A percentile compares a stretch with the other conserved stretches of the same genome.
Conservation (phyloP, 2,329 filamentous ascomycete genomes). For the Tolypocladium paradoxum region DNA sequence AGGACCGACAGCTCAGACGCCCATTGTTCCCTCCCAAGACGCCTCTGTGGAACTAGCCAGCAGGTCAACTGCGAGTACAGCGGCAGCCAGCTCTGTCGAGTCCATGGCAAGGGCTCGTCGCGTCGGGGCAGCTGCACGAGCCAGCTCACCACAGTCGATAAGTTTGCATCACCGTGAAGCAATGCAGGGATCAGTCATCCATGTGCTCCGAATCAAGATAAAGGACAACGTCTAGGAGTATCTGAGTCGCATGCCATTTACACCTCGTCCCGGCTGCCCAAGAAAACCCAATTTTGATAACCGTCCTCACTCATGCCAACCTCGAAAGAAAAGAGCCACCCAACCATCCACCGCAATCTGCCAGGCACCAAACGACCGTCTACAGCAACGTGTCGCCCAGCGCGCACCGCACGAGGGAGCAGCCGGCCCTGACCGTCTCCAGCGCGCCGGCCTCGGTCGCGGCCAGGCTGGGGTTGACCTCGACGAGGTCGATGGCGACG, state of each 20-base stretch:
- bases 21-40: background rate
- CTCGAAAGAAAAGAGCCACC: background rate
- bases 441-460: conserved; percentile 54
- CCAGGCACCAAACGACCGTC: background rate
- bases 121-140: background rate
- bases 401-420: conserved; percentile 82
- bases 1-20: background rate
- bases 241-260: background rate
- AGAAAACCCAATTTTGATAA: background rate
- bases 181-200: background rate
- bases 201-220: background rate
- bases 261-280: background rate
- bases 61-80: background rate
- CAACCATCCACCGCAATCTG: background rate
- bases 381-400: conserved; percentile 83
- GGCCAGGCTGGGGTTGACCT: conserved; percentile 67
- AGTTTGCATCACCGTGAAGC: background rate
- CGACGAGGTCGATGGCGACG: conserved; percentile 71
- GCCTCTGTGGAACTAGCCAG: background rate
- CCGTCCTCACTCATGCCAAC: background rate
- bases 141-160: background rate
- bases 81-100: background rate
- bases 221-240: background rate
- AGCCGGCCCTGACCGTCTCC: conserved; percentile 84
- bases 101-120: background rate